Base-by-base conservation (phyloP, 2,329 filamentous ascomycete genomes). In the Fusarium sulawesiense region DNA sequence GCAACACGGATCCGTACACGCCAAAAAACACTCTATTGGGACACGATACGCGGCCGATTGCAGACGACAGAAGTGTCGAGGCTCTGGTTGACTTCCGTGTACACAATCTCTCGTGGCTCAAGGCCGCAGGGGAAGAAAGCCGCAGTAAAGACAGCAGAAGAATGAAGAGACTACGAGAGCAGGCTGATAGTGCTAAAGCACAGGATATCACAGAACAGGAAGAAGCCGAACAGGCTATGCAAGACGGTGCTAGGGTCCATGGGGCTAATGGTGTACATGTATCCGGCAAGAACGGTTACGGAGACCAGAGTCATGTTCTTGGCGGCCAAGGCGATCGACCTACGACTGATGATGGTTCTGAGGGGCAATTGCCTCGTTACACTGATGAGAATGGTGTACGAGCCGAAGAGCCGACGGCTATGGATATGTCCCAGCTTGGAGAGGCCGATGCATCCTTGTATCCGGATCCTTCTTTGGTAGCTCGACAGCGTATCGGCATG, bases 51-150 rank as follows among this genome's bases (percentile, higher is more conserved):
- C 92, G 90, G 56, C 91, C 92, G 34, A 90, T 98, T 50, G 95
- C 96, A 4, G 96, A 99, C 80, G 91, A 93, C 54, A 90, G 96
- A 64, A 98, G 94, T 75, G 89, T 97, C 8, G 95, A 98, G 78
- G 91, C 90, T 25, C 86, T 98, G 23, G 93, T 98, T 11, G 94
- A 98, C 77, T 98, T 98, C 79, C 90, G 92, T 27, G 85, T 93
- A 42, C 95, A 97, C 56, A 99, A 99, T 77, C 83, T 97, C 27
- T 88, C 87, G 44, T 98, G 94, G 93, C 82, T 98, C 49, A 88
- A 88, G 76, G 86, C 83, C 13, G 80, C 82, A 18, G 87, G 87
- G 16, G 87, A 89, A 60, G 86, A 88, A 64, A 84, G 85, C 60
- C 85, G 87, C 25, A 88, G 84, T 72, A 84, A 85, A 49, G 83